phyloP scores from a whole-genome alignment of 495 filamentous ascomycete species.

The Staphylotrichum tortipilum region DNA sequence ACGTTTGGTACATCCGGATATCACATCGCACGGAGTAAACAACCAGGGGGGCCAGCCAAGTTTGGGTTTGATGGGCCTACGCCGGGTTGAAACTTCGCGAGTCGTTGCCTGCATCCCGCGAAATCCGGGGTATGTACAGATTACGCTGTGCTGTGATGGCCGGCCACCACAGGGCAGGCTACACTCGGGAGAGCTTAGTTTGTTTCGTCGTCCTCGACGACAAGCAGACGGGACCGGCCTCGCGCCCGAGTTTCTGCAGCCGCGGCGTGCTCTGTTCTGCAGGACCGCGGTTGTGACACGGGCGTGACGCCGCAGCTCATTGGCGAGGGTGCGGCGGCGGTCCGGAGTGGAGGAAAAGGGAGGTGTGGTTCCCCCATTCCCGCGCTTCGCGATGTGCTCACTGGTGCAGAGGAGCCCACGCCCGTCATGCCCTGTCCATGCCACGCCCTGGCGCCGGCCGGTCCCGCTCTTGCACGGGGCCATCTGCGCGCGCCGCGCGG shows the following conservation, averaged over 20 bases:
- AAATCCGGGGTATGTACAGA: neutral
- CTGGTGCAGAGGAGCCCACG: too few relatives aligned
- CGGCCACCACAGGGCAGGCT: neutral
- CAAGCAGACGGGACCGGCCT: neutral
- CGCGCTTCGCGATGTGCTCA: conserved; percentile 20
- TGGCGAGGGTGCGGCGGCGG: conserved; percentile 1
- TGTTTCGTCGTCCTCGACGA: too few relatives aligned
- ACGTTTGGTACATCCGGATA: too few relatives aligned
- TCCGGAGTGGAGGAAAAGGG: neutral
- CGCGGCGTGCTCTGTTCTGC: neutral
- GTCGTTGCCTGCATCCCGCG: neutral
- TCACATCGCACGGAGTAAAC: too few relatives aligned
- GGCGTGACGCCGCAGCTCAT: conserved; percentile 16
- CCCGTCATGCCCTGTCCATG: too few relatives aligned
- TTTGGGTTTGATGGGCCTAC: too few relatives aligned
- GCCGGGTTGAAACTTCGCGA: neutral
- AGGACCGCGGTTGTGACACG: conserved; percentile 6
- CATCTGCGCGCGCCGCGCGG: too few relatives aligned
- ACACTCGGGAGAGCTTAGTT: neutral
- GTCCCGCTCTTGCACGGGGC: conserved; percentile 18
- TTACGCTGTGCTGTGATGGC: too few relatives aligned
- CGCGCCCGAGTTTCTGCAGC: neutral
- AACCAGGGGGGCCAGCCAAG: too few relatives aligned
- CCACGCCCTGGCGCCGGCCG: conserved; percentile 5
- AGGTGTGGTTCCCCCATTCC: neutral